Conservation (phyloP, 345 rosid genomes). For the Aquilaria yunnanensis region DNA sequence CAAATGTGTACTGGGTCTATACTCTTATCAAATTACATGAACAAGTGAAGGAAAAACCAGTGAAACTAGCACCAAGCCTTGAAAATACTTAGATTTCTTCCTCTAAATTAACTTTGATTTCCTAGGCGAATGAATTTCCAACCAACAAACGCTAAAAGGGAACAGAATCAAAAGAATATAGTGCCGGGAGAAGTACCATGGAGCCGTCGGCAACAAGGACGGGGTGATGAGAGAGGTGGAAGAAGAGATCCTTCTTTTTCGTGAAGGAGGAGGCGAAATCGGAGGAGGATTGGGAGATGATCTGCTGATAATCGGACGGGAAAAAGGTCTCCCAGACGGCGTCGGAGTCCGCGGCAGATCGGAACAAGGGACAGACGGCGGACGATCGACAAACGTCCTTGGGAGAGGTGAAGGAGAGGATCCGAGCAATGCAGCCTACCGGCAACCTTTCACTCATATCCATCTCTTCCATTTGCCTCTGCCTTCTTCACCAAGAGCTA, state of each 20-base stretch:
- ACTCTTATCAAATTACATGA: too few species aligned
- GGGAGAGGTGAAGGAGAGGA: conserved; percentile 33
- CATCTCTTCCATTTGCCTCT: neutral
- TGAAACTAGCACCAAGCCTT: neutral
- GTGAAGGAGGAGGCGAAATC: too few species aligned
- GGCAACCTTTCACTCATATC: conserved; percentile 18
- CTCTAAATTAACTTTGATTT: neutral
- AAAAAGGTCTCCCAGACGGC: conserved; percentile 21
- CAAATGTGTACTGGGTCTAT: too few species aligned
- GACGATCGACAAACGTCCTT: conserved; percentile 27
- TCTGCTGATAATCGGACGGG: too few species aligned
- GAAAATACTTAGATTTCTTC: neutral
- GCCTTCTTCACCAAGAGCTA: neutral
- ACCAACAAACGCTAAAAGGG: neutral
- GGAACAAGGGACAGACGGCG: conserved; percentile 21
- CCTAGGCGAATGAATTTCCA: neutral
- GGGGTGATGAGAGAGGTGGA: too few species aligned
- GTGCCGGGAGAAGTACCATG: conserved; percentile 4
- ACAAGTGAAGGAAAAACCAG: neutral
- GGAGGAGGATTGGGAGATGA: too few species aligned
- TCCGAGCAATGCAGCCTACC: conserved; percentile 25
- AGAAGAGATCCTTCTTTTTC: too few species aligned
- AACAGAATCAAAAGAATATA: conserved; percentile 11
- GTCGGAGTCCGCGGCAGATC: conserved; percentile 30
- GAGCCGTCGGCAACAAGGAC: too few species aligned